Base-by-base conservation (phyloP, 106 monocot species). In the Phalaenopsis equestris region DNA sequence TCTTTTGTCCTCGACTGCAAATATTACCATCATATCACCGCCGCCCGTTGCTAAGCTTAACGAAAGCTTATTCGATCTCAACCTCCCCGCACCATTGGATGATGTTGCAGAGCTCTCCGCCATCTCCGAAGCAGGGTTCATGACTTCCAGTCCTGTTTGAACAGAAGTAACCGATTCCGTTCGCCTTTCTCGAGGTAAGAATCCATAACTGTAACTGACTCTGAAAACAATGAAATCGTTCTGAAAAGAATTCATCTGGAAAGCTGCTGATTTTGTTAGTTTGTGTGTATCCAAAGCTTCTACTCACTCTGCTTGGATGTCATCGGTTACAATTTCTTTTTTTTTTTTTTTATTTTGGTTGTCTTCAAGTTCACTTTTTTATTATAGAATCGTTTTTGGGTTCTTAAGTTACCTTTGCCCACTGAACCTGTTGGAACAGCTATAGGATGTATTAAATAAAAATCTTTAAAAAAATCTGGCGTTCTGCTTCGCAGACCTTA, bases 61-160 rank as follows among this genome's bases (percentile, higher is more conserved):
- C 37, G 18, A 61, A 1, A 52, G 36, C 41, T 82, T 76, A 18
- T 47, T 88, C 72, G 88, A 88, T 85, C 88, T 88, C 83, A 88
- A 88, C 77, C 55, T 88, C 75, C 85, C 88, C 12, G 82, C 88
- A 1, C 79, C 85, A 7, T 15, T 73, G 24, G 87, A 88, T 2
- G 84, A 88, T 47, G 82, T 72, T 8, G 77, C 75, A 17, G 85
- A 82, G 79, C 70, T 80, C 42, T 85, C 87, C 58, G 76, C 79
- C 39, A 77, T 84, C 67, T 76, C 76, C 49, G 49, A 76, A 47
- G 46, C 76, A 11, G 39, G 45, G 21, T 74, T 45, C 43, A 24
- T 65, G 23, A 65, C 30, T 9, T 72, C 72, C 14, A 1, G 3
- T 14, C 39, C 12, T 15, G 38, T 5, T 72, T 72, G 14, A 41